A percentile compares a stretch with the other conserved stretches of the same genome.
phyloP scores from a whole-genome alignment of 176 grass and related monocot species.

The Chloris gayana region DNA sequence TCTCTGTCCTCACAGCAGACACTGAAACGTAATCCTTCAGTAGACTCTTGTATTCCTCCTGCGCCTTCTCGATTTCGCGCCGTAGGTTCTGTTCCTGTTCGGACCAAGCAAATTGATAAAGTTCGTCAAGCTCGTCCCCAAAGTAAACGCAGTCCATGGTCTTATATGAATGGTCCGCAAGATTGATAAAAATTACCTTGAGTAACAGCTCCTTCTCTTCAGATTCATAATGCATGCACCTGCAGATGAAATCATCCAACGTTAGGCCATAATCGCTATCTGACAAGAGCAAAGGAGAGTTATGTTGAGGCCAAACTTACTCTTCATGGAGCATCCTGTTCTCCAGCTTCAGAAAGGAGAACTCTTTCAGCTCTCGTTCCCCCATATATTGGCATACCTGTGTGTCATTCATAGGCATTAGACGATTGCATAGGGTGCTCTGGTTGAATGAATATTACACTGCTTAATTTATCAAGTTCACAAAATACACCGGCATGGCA shows the following conservation, averaged over 20 bases:
- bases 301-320: conserved; percentile 25
- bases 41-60: conserved; percentile 11
- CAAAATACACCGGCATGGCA: background rate
- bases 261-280: background rate
- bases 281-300: background rate
- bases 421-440: background rate
- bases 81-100: conserved; percentile 36
- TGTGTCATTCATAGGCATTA: conserved; percentile 21
- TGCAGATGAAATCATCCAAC: background rate
- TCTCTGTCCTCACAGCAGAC: background rate
- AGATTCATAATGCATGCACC: conserved; percentile 33
- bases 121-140: background rate
- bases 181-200: conserved; percentile 31
- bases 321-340: conserved; percentile 41
- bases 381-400: conserved; percentile 19
- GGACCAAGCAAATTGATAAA: background rate
- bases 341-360: conserved; percentile 36
- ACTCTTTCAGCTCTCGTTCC: conserved; percentile 24
- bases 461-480: background rate
- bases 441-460: background rate
- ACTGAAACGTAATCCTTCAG: conserved; percentile 37
- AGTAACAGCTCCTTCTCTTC: conserved; percentile 29
- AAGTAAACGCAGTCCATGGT: background rate
- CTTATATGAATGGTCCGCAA: background rate
- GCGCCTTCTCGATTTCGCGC: conserved; percentile 23